Conservation (phyloP, 2,329 filamentous ascomycete species). For the Fusarium illudens region DNA sequence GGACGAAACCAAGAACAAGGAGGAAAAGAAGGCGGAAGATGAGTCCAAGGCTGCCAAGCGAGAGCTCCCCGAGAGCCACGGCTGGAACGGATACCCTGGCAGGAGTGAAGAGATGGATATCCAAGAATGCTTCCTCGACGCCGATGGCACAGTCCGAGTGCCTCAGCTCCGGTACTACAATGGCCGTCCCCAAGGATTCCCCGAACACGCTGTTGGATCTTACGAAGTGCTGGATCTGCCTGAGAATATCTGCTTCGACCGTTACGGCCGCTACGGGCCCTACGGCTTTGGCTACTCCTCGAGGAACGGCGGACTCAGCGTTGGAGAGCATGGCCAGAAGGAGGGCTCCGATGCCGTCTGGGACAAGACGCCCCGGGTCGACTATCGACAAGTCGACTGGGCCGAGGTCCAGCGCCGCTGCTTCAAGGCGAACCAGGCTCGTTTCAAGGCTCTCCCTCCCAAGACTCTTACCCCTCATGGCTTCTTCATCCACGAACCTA, state of each 20-base stretch:
- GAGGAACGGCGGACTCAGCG: slow-evolving; percentile 80
- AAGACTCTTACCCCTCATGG: slow-evolving; percentile 56
- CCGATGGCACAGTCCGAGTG: slow-evolving; percentile 68
- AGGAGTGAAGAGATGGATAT: slow-evolving; percentile 59
- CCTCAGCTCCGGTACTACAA: slow-evolving; percentile 78
- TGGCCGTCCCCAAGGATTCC: slow-evolving; percentile 84
- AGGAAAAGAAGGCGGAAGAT: slow-evolving; percentile 13
- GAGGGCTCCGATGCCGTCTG: slow-evolving; percentile 85
- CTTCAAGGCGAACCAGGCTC: slow-evolving; percentile 71
- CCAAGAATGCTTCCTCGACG: slow-evolving; percentile 82
- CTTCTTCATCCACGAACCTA: slow-evolving; percentile 58
- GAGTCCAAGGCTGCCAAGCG: slow-evolving; percentile 25
- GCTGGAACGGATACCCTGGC: slow-evolving; percentile 48
- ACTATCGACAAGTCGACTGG: slow-evolving; percentile 83
- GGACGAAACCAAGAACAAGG: slow-evolving; percentile 1
- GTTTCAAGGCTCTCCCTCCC: slow-evolving; percentile 65
- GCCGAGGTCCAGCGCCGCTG: slow-evolving; percentile 79
- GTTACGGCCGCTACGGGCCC: slow-evolving; percentile 85
- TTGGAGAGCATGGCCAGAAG: slow-evolving; percentile 84
- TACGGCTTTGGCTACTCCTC: slow-evolving; percentile 90
- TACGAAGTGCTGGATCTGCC: slow-evolving; percentile 81
- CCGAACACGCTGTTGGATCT: slow-evolving; percentile 85
- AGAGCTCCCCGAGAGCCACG: slow-evolving; percentile 42
- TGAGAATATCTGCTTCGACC: slow-evolving; percentile 91
- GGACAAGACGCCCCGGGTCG: slow-evolving; percentile 74